Conservation (phyloP, 495 filamentous ascomycete species). For the Platismatia glauca region DNA sequence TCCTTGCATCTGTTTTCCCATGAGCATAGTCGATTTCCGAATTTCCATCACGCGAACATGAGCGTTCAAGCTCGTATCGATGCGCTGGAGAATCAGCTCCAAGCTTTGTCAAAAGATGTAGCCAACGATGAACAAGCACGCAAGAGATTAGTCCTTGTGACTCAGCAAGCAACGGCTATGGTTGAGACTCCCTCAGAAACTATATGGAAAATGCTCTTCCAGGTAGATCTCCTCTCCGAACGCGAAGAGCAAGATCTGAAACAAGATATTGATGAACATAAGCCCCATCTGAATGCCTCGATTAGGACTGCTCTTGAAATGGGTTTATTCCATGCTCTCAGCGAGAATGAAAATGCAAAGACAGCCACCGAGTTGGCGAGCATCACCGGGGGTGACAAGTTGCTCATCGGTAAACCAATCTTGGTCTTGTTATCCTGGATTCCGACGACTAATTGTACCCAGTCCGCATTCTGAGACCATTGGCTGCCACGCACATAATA, state of each 20-base stretch:
- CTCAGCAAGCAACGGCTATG: neutral
- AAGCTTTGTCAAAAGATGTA: neutral
- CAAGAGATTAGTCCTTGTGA: neutral
- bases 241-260: too few relatives aligned
- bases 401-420: neutral
- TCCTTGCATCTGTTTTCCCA: neutral
- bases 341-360: neutral
- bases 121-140: neutral
- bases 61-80: neutral
- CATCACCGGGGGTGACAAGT: neutral
- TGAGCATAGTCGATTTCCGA: neutral
- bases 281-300: conserved; percentile 26
- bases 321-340: conserved; percentile 10
- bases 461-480: conserved; percentile 5
- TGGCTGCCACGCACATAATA: neutral
- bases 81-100: neutral
- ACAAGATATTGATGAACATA: neutral
- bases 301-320: conserved; percentile 28
- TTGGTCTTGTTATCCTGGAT: neutral
- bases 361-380: conserved; percentile 4
- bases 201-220: neutral
- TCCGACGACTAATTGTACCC: neutral
- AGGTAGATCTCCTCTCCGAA: neutral
- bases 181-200: neutral
- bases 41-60: neutral